Conservation (phyloP, 305 asterid genomes). For the Solanum hybrid region DNA sequence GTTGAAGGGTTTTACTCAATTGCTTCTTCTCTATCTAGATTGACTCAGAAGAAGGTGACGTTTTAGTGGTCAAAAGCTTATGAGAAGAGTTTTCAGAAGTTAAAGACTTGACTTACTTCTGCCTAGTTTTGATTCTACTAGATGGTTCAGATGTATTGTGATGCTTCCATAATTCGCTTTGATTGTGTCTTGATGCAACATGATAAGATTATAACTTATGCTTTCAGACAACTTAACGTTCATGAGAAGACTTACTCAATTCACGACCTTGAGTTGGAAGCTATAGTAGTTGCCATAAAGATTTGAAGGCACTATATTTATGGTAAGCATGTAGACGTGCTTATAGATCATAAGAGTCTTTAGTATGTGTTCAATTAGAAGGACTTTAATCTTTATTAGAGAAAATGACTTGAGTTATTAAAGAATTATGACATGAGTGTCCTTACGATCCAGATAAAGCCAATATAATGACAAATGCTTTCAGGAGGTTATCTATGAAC, state of each 20-base stretch:
- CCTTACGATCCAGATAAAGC: not conserved
- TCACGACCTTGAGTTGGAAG: not conserved
- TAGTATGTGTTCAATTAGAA: not conserved
- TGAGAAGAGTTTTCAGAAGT: not conserved
- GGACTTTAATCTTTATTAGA: not conserved
- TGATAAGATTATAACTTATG: not conserved
- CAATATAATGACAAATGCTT: not conserved
- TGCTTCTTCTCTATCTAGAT: not conserved
- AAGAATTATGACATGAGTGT: not conserved
- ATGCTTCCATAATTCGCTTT: not conserved
- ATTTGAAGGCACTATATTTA: not conserved
- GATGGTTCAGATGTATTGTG: not conserved
- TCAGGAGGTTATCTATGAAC: not conserved
- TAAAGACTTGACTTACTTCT: not conserved
- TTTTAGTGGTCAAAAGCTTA: not conserved
- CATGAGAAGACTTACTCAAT: not conserved
- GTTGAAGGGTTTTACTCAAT: not conserved
- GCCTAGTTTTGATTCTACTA: not conserved
- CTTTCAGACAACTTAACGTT: not conserved
- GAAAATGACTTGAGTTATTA: not conserved
- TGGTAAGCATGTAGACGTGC: not conserved
- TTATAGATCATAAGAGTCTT: no score
- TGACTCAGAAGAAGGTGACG: not conserved
- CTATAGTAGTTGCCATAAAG: not conserved
- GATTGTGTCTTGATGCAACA: not conserved